Conservation (phyloP, 1,284 basidiomycete species). For the Naganishia liquefaciens region DNA sequence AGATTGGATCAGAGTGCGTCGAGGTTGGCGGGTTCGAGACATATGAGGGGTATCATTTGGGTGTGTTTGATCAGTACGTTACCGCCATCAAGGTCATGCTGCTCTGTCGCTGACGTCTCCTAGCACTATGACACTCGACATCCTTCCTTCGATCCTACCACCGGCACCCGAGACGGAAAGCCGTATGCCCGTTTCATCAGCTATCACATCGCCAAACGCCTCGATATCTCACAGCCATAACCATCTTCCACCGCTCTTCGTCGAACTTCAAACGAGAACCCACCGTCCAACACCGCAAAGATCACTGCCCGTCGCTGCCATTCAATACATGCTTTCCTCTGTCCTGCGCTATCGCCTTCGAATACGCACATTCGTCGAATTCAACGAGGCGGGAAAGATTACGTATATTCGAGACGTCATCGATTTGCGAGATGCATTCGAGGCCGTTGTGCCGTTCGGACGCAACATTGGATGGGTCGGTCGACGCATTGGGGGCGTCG, state of each 20-base stretch:
- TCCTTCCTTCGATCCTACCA: slow-evolving; percentile 42
- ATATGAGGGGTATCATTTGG: slow-evolving; percentile 50
- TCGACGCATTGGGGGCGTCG: slow-evolving; percentile 21
- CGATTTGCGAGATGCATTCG: slow-evolving; percentile 48
- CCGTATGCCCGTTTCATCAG: background rate
- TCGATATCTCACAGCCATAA: background rate
- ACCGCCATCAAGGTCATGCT: background rate
- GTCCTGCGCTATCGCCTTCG: slow-evolving; percentile 47
- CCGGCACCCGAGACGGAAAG: slow-evolving; percentile 11
- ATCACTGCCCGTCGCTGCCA: slow-evolving; percentile 31
- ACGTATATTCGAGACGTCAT: slow-evolving; percentile 49
- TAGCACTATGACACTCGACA: slow-evolving; percentile 46
- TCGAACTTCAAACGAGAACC: background rate
- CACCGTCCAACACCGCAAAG: slow-evolving; percentile 15
- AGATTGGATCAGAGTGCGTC: slow-evolving; percentile 47
- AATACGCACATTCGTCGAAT: slow-evolving; percentile 49
- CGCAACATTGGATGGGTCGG: slow-evolving; percentile 29
- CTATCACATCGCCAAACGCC: slow-evolving; percentile 25
- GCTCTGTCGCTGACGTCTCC: slow-evolving; percentile 1
- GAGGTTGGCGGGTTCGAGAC: slow-evolving; percentile 53
- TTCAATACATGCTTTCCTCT: slow-evolving; percentile 35
- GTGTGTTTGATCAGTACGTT: slow-evolving; percentile 51
- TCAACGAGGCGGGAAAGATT: slow-evolving; percentile 53
- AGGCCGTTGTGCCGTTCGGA: slow-evolving; percentile 50
- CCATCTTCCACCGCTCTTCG: slow-evolving; percentile 7